These are phyloP conservation scores for Colletotrichum nymphaeae DNA, from an alignment of 2,329 filamentous ascomycete genomes.

Conservation along the genomic window DNA sequence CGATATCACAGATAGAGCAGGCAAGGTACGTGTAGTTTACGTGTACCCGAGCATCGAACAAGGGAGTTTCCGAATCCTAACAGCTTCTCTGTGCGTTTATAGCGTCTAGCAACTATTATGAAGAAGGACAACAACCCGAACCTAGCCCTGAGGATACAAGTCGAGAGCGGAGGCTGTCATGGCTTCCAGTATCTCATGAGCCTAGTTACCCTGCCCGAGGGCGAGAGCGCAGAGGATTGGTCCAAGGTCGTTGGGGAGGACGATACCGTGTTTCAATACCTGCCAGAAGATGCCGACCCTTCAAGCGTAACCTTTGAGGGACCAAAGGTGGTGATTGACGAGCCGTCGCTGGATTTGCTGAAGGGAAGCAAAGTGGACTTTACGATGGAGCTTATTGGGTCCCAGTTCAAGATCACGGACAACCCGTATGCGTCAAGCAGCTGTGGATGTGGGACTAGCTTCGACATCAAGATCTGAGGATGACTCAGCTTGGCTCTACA, in stretches of 20 bases:
- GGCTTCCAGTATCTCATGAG: slow-evolving; percentile 98
- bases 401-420: slow-evolving; percentile 94
- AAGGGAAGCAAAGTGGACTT: slow-evolving; percentile 97
- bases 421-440: slow-evolving; percentile 93
- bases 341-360: slow-evolving; percentile 85
- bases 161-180: slow-evolving; percentile 95
- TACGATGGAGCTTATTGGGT: slow-evolving; percentile 89
- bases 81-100: neutral
- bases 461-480: slow-evolving; percentile 82
- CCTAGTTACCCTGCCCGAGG: slow-evolving; percentile 71
- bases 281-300: slow-evolving; percentile 57
- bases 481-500: neutral
- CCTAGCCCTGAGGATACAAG: slow-evolving; percentile 88
- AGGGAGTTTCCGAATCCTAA: slow-evolving; percentile 21
- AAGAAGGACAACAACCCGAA: slow-evolving; percentile 77
- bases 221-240: slow-evolving; percentile 45
- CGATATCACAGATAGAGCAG: slow-evolving; percentile 85
- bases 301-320: slow-evolving; percentile 44
- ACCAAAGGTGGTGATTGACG: slow-evolving; percentile 90
- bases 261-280: slow-evolving; percentile 87
- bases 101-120: slow-evolving; percentile 85
- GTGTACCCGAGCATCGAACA: neutral
- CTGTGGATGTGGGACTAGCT: slow-evolving; percentile 97
- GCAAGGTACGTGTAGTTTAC: slow-evolving; percentile 66
- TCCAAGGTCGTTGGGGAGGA: slow-evolving; percentile 69